Evolutionary conservation across 805 yeast genomes (phyloP), one percentile per base, ranked within the genome.

Genomic region (Debaryomyces castellii): DNA sequence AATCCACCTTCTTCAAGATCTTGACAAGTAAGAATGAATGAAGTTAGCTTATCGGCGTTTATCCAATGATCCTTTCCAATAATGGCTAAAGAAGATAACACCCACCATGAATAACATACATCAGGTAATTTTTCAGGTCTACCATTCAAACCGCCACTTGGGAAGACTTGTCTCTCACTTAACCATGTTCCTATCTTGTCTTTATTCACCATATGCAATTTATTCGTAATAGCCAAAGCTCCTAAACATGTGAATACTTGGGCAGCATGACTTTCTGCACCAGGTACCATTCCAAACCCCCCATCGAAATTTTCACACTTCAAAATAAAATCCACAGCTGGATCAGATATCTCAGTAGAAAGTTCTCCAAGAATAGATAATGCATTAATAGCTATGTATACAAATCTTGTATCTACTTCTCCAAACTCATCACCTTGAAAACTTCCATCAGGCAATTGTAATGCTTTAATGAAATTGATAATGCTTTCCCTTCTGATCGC

Each of bases 91-190:
- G 89, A 77, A 1, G 95, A 85, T 18, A 90, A 63, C 8, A 90
- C 96, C 99, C 99, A 94, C 96, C 97, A 94, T 55, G 94, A 83
- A 62, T 94, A 94, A 62, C 99, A 94, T n/a, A 89, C 96, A 64
- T 94, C 99, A 0, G 98, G 96, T 16, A 89, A 68, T 62, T 94
- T 94, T 48, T 94, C 96, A 0, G 98, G 97, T 41, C 99, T 77
- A 0, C 99, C 99, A 60, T 94, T 94, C 45, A 94, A 73, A 0
- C 99, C 99, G 5, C 99, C 99, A 23, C 77, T 77, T 5, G 79
- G 75, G 22, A 62, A 52, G 7, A 89, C 78, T 64, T 94, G 99
- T 47, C 99, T 72, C 60, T 94, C 98, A 56, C 92, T 78, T 16
- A 94, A 72, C 98, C 99, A 94, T 80, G 87, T 81, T 2, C 84